phyloP scores from a whole-genome alignment of 169 alveolate species.

The Cryptosporidium andersoni region DNA sequence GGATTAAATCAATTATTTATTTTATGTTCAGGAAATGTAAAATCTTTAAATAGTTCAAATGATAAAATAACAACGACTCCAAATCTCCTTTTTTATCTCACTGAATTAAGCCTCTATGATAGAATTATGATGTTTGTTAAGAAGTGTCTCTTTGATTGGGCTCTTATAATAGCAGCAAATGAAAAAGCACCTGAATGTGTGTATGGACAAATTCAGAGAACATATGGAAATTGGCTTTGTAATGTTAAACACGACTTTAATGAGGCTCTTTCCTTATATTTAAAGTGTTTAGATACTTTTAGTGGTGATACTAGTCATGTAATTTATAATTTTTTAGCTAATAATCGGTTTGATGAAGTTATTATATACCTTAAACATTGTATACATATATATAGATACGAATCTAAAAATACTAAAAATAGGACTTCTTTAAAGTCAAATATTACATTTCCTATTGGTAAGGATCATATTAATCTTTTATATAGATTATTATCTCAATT shows the following conservation, averaged over 20 bases:
- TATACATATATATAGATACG: constrained; percentile 6
- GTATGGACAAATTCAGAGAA: constrained; percentile 49
- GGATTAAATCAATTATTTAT: constrained; percentile 53
- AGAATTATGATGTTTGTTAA: constrained; percentile 29
- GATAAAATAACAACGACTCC: constrained; percentile 1
- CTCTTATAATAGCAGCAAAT: constrained; percentile 48
- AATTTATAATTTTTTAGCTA: constrained; percentile 26
- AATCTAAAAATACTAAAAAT: constrained; percentile 5
- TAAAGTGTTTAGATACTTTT: constrained; percentile 51
- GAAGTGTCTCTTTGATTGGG: constrained; percentile 60
- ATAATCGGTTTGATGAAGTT: constrained; percentile 37
- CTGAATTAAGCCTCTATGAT: constrained; percentile 47
- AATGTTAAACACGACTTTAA: constrained; percentile 32
- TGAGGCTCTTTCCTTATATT: constrained; percentile 15
- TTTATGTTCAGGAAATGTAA: constrained; percentile 30
- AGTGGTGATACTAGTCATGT: constrained; percentile 56
- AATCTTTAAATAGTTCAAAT: background rate
- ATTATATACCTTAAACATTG: constrained; percentile 35
- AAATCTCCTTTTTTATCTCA: constrained; percentile 36
- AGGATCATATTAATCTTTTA: constrained; percentile 33
- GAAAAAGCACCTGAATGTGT: constrained; percentile 22
- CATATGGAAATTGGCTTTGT: constrained; percentile 69
- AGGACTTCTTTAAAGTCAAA: background rate
- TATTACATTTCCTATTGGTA: constrained; percentile 19
- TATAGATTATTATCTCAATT: constrained; percentile 57